Conservation (phyloP, 305 asterid species). For the Solanum hybrid region DNA sequence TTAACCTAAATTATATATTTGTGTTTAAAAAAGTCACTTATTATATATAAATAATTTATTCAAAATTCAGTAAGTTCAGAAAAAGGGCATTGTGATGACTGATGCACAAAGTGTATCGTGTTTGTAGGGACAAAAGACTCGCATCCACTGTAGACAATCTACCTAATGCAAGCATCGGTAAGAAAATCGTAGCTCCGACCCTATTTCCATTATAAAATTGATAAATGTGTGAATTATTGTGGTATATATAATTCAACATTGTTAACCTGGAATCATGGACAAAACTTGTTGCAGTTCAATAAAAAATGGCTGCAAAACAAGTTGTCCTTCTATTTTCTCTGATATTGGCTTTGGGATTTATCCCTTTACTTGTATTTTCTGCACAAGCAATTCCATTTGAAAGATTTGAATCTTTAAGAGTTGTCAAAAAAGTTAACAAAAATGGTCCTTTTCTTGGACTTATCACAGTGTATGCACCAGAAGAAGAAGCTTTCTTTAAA, state of each 20-base stretch:
- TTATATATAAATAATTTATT: background rate
- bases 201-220: background rate
- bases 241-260: background rate
- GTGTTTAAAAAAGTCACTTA: background rate
- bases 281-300: background rate
- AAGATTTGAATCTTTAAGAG: slow-evolving; percentile 5
- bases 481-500: slow-evolving; percentile 48
- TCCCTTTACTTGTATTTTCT: slow-evolving; percentile 13
- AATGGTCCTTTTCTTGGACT: slow-evolving; percentile 51
- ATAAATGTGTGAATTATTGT: background rate
- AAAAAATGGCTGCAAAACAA: slow-evolving; percentile 8
- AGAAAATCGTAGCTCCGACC: background rate
- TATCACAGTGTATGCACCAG: slow-evolving; percentile 41
- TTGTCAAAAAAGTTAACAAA: slow-evolving; percentile 15
- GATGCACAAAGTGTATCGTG: background rate
- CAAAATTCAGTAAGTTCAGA: background rate
- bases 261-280: background rate
- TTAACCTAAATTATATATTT: background rate
- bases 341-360: background rate
- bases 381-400: slow-evolving; percentile 16
- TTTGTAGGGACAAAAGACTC: background rate
- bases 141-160: background rate
- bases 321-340: background rate
- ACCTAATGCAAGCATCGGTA: background rate
- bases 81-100: accelerated